These are phyloP conservation scores for Stachybotrys elegans DNA, from an alignment of 2,329 filamentous ascomycete genomes.

Conservation along the genomic window DNA sequence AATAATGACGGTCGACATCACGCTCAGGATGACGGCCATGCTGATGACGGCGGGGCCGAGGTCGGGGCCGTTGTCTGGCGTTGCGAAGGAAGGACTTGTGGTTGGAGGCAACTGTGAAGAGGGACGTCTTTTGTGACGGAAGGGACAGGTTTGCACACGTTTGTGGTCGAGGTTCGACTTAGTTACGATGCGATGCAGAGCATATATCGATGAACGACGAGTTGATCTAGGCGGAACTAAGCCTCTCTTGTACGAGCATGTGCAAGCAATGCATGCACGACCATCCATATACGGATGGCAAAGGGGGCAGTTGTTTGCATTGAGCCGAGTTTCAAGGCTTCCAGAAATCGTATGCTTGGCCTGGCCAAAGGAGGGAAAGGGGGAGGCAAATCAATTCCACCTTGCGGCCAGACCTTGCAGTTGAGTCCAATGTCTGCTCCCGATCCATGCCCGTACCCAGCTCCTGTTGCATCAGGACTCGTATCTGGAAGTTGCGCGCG, in stretches of 20 bases:
- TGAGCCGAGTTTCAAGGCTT: not conserved
- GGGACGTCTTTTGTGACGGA: not conserved
- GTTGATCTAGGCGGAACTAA: not conserved
- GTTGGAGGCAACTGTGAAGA: not conserved
- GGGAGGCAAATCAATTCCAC: not conserved
- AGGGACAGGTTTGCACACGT: not conserved
- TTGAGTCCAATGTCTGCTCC: not conserved
- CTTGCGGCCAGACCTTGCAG: not conserved
- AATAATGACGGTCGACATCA: not conserved
- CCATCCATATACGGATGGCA: no score
- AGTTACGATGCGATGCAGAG: not conserved
- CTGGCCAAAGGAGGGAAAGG: not conserved
- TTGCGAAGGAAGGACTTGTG: not conserved
- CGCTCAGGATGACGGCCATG: not conserved
- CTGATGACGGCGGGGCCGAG: not conserved
- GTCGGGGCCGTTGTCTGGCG: not conserved
- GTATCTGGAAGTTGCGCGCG: not conserved
- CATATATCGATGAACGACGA: not conserved
- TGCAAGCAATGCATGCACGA: not conserved
- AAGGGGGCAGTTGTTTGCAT: no score
- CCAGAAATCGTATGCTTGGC: not conserved
- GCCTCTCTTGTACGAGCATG: not conserved
- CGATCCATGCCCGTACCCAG: not conserved
- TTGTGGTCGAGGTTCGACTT: not conserved
- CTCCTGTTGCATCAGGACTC: not conserved